A percentile compares a stretch with the other conserved stretches of the same genome.
These are phyloP conservation scores for Zymoseptoria passerinii DNA, from an alignment of 2,329 filamentous ascomycete genomes.

Conservation along the genomic window DNA sequence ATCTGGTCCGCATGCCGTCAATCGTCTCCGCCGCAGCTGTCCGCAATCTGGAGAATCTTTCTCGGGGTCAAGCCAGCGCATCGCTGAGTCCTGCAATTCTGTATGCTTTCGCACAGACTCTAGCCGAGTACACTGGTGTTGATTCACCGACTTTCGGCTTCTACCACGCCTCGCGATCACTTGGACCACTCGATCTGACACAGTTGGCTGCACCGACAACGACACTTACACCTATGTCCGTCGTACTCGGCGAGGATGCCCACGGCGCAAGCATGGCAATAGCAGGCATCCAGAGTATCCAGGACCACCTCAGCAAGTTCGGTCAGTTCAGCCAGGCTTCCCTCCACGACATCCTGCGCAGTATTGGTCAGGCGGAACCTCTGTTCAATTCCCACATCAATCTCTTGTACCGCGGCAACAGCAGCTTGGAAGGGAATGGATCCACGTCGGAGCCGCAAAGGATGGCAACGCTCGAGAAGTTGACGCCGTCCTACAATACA, in stretches of 20 bases:
- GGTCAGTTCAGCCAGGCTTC: constrained; percentile 7
- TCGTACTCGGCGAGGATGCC: not conserved
- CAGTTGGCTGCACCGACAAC: constrained; percentile 7
- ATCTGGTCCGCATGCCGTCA: constrained; percentile 5
- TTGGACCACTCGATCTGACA: constrained; percentile 3
- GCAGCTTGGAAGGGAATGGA: too few relatives aligned
- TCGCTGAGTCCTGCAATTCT: constrained; percentile 10
- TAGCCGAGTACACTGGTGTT: not conserved
- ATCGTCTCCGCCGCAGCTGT: not conserved
- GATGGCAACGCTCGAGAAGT: not conserved
- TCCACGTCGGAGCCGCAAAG: not conserved
- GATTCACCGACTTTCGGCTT: constrained; percentile 11
- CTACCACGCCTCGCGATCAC: constrained; percentile 4
- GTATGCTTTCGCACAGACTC: constrained; percentile 9
- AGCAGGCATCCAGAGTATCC: not conserved
- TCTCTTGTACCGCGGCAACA: constrained; percentile 1
- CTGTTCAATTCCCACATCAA: constrained; percentile 13
- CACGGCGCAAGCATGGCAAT: not conserved
- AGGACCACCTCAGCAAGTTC: constrained; percentile 3
- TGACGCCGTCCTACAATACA: not conserved
- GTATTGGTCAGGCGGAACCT: constrained; percentile 1
- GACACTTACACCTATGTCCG: constrained; percentile 7
- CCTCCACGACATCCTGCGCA: constrained; percentile 2
- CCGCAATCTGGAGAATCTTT: not conserved
- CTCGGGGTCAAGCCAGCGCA: constrained; percentile 1